A percentile compares a stretch with the other conserved stretches of the same genome.
Conservation (phyloP, 2,329 filamentous ascomycete species). For the Fusarium agapanthi region DNA sequence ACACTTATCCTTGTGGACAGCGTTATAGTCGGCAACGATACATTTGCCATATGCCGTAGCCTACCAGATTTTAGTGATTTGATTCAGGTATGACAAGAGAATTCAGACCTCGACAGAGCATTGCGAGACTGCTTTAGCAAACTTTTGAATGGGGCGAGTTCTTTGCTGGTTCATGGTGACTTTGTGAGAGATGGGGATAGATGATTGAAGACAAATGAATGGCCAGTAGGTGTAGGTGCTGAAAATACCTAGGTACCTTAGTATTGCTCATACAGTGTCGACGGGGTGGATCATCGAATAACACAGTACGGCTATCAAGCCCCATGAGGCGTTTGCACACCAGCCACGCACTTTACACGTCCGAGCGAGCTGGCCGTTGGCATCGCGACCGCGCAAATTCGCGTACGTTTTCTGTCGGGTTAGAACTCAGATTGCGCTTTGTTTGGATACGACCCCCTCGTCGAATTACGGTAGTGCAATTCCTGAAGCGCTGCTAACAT, state of each 20-base stretch:
- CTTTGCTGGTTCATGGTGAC: conserved; percentile 38
- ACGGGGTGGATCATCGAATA: not conserved
- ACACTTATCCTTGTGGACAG: conserved; percentile 91
- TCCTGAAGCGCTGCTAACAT: not conserved
- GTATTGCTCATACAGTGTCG: conserved; percentile 16
- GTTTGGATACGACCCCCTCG: conserved; percentile 23
- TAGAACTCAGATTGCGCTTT: conserved; percentile 22
- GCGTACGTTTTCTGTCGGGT: conserved; percentile 32
- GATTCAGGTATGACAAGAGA: not conserved
- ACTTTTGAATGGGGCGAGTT: conserved; percentile 61
- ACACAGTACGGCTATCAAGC: conserved; percentile 9
- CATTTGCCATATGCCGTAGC: conserved; percentile 90
- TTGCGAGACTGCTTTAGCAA: conserved; percentile 63
- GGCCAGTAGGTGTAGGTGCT: not conserved
- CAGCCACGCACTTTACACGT: conserved; percentile 45
- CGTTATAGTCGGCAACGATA: conserved; percentile 87
- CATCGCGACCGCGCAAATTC: conserved; percentile 38
- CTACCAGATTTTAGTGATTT: conserved; percentile 55
- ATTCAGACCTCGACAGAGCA: conserved; percentile 62
- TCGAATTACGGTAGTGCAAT: conserved; percentile 10
- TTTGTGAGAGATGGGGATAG: not conserved
- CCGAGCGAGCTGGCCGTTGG: conserved; percentile 8
- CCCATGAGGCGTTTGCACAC: conserved; percentile 14
- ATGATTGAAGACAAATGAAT: not conserved
- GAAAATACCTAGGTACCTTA: not conserved